Evolutionary conservation across 2,329 filamentous ascomycete species (phyloP).

Genomic region (Aspergillus fumigatus): DNA sequence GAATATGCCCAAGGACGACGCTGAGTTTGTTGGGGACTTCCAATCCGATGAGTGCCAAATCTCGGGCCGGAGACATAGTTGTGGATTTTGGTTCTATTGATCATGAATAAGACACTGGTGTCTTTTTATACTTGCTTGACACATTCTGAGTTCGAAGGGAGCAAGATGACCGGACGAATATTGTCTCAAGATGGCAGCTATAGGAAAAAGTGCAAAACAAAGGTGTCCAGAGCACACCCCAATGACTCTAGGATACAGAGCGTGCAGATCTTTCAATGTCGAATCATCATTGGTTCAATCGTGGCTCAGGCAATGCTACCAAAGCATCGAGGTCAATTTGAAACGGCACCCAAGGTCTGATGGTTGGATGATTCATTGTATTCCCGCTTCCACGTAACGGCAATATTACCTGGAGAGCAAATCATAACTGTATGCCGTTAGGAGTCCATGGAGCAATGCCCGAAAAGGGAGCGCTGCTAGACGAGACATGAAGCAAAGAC

Average conservation of each 20-base stretch:
- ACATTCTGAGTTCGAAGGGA: background rate
- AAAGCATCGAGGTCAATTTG: background rate
- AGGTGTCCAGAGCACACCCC: background rate
- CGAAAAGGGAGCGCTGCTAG: background rate
- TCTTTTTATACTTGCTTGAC: background rate
- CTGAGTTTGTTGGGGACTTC: conserved; percentile 23
- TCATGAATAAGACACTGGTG: background rate
- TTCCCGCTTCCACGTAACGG: background rate
- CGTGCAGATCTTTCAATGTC: background rate
- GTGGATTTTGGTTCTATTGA: background rate
- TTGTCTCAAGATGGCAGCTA: background rate
- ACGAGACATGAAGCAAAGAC: background rate
- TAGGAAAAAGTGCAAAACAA: background rate
- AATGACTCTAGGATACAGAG: background rate
- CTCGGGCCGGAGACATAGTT: conserved; percentile 13
- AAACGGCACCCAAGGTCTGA: background rate
- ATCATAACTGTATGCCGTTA: background rate
- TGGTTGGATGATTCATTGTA: background rate
- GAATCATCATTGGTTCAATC: background rate
- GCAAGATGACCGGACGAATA: background rate
- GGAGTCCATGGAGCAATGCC: background rate
- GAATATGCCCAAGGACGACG: conserved; percentile 27
- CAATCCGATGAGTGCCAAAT: conserved; percentile 3
- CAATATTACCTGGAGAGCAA: background rate
- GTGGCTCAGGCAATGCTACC: background rate